Percentiles rank a stretch among this genome's conserved stretches.
These are phyloP conservation scores for Ilex aquifolium DNA, from an alignment of 257 asterid genomes.

Conservation along the genomic window DNA sequence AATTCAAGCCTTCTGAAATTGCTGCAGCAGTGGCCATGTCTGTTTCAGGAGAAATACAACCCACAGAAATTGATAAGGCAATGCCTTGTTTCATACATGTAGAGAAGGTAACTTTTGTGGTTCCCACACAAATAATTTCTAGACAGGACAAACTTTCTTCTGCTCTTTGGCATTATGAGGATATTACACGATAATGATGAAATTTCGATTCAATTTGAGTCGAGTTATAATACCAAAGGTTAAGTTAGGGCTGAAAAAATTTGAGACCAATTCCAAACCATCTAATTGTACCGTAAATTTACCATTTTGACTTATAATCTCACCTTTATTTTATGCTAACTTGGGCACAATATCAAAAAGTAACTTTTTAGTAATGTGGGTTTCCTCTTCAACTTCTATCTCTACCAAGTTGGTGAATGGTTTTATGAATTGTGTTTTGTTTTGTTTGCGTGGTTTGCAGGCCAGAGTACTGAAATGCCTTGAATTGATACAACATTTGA, in stretches of 20 bases:
- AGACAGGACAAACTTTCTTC: slow-evolving; percentile 5
- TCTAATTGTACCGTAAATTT: too few species aligned
- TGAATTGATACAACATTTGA: slow-evolving; percentile 47
- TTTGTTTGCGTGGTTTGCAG: slow-evolving; percentile 33
- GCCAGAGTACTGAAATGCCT: slow-evolving; percentile 54
- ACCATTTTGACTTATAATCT: too few species aligned
- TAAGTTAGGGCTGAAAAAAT: too few species aligned
- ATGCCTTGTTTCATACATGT: slow-evolving; percentile 36
- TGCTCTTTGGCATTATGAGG: neutral
- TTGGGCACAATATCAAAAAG: too few species aligned
- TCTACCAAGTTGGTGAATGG: too few species aligned
- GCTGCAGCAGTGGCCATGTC: slow-evolving; percentile 68
- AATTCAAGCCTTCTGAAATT: slow-evolving; percentile 74
- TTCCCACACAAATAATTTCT: slow-evolving; percentile 20
- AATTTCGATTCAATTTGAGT: too few species aligned
- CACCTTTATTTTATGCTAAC: too few species aligned
- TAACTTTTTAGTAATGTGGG: too few species aligned
- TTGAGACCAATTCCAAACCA: too few species aligned
- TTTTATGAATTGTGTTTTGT: neutral
- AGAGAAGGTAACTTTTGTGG: slow-evolving; percentile 48
- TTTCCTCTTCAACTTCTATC: too few species aligned
- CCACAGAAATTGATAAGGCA: slow-evolving; percentile 42
- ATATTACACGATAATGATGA: too few species aligned
- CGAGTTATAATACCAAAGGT: too few species aligned
- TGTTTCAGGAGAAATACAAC: slow-evolving; percentile 37